These are phyloP conservation scores for Bipolaris gigantea DNA, from an alignment of 2,329 filamentous ascomycete genomes.

Conservation along the genomic window DNA sequence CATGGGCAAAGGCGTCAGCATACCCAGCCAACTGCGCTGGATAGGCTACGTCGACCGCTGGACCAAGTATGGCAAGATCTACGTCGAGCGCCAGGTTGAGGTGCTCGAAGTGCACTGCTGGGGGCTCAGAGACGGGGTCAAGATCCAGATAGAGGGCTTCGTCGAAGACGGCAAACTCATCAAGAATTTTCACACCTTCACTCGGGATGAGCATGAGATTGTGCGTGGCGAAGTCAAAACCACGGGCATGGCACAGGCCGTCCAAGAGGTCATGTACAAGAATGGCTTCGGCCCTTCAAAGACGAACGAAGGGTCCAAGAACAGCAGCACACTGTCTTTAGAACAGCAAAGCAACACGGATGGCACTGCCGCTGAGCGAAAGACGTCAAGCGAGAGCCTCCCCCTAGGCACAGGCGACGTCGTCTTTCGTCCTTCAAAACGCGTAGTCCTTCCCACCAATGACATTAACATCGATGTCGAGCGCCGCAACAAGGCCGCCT, in stretches of 20 bases:
- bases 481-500: constrained; percentile 75
- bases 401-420: constrained; percentile 67
- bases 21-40: constrained; percentile 88
- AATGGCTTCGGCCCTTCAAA: constrained; percentile 37
- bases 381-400: constrained; percentile 32
- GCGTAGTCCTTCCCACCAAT: constrained; percentile 73
- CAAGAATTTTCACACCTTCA: constrained; percentile 79
- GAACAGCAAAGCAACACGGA: constrained; percentile 23
- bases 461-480: constrained; percentile 92
- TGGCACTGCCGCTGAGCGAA: constrained; percentile 18
- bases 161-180: constrained; percentile 88
- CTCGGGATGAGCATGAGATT: constrained; percentile 68
- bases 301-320: constrained; percentile 23
- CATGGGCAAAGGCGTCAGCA: constrained; percentile 88
- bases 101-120: constrained; percentile 87
- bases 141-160: constrained; percentile 81
- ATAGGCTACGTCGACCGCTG: constrained; percentile 87
- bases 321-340: constrained; percentile 22
- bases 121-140: constrained; percentile 85
- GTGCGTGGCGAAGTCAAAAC: constrained; percentile 59
- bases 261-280: constrained; percentile 50
- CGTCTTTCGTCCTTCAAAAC: constrained; percentile 71
- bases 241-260: constrained; percentile 49
- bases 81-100: constrained; percentile 80
- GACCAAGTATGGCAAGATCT: constrained; percentile 74